Percentiles rank a stretch among this genome's conserved stretches.
Conservation (phyloP, 1,284 basidiomycete genomes). For the Pyrrhoderma noxium region DNA sequence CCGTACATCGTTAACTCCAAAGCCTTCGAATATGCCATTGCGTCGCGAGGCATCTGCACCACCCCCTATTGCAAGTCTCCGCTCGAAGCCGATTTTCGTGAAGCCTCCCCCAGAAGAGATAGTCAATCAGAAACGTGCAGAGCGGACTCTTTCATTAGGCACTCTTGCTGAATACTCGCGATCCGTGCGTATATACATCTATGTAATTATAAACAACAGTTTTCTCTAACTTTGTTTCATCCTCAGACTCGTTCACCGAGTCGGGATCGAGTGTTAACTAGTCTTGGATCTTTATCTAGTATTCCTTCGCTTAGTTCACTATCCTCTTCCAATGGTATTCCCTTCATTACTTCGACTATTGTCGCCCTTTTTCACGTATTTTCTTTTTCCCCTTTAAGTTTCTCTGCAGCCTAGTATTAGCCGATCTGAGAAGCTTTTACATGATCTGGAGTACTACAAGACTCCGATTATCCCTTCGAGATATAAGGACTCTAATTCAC, state of each 20-base stretch:
- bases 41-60: slow-evolving; percentile 52
- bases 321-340: slow-evolving; percentile 16
- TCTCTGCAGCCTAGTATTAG: too few species aligned
- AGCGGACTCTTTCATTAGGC: slow-evolving; percentile 44
- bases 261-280: slow-evolving; percentile 10
- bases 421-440: slow-evolving; percentile 49
- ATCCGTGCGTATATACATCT: slow-evolving; percentile 35
- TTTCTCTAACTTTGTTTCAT: slow-evolving; percentile 9
- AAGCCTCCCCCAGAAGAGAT: slow-evolving; percentile 38
- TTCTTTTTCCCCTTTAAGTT: slow-evolving; percentile 22
- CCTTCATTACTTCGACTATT: slow-evolving; percentile 7
- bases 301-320: slow-evolving; percentile 7
- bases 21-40: slow-evolving; percentile 37
- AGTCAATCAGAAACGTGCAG: slow-evolving; percentile 24
- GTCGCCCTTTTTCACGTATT: slow-evolving; percentile 5
- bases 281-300: slow-evolving; percentile 8
- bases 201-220: background rate
- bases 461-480: slow-evolving; percentile 67
- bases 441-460: slow-evolving; percentile 67
- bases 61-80: slow-evolving; percentile 52
- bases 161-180: slow-evolving; percentile 51
- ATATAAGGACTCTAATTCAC: slow-evolving; percentile 41
- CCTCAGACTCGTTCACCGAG: slow-evolving; percentile 37
- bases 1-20: slow-evolving; percentile 61
- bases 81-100: slow-evolving; percentile 62